Conservation (phyloP, 306 rosid species). For the Aeschynomene evenia region DNA sequence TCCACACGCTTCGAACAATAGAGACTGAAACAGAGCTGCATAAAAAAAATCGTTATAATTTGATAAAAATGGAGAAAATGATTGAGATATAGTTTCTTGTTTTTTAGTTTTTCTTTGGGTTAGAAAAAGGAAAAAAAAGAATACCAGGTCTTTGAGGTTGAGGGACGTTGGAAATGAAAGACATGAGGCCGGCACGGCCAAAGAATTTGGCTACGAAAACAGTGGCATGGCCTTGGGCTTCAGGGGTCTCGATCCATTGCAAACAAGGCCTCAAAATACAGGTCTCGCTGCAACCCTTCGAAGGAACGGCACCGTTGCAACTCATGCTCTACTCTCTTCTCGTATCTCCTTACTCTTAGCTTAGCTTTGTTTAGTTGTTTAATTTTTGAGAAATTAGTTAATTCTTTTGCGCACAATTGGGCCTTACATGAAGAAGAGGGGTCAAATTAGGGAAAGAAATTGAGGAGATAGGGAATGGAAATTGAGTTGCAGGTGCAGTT, state of each 20-base stretch:
- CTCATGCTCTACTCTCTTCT: conserved; percentile 64
- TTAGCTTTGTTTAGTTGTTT: too few species aligned
- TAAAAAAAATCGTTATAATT: neutral
- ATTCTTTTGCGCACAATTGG: neutral
- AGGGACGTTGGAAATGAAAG: conserved; percentile 95
- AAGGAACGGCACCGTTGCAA: conserved; percentile 94
- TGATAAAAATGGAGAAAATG: neutral
- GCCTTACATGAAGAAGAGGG: conserved; percentile 31
- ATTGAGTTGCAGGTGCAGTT: neutral
- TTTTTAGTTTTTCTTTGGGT: too few species aligned
- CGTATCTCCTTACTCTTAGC: neutral
- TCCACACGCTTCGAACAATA: conserved; percentile 84
- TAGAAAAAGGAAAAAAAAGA: neutral
- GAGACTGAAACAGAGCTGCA: conserved; percentile 79
- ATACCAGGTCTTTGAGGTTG: conserved; percentile 74
- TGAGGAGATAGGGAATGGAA: conserved; percentile 28
- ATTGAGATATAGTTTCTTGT: neutral
- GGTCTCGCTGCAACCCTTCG: conserved; percentile 97
- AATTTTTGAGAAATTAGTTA: neutral
- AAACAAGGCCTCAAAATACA: conserved; percentile 87
- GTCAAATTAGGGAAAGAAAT: neutral
- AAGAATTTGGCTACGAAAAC: conserved; percentile 97
- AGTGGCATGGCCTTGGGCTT: conserved; percentile 95
- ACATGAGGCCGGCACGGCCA: conserved; percentile 98
- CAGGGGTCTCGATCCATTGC: conserved; percentile 87